Evolutionary conservation across 148 eudicot genomes (phyloP), one percentile per base, ranked within the genome.

Genomic region (Hydrangea macrophylla): DNA sequence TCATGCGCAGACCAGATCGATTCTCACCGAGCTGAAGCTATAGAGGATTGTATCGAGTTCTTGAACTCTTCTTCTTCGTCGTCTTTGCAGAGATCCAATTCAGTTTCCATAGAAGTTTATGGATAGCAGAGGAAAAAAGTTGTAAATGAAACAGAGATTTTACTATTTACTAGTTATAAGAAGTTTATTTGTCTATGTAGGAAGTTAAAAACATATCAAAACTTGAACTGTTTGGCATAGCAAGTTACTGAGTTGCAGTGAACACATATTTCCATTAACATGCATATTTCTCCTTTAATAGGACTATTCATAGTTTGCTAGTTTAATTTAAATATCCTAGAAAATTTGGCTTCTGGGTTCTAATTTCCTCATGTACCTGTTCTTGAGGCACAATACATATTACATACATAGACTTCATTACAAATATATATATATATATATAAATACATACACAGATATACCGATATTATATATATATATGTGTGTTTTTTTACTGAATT

Each of bases 11-110:
- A 80, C 8, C 62, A 79, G 0, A 66, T 78, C 23, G 86, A 85
- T 69, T 80, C 83, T 12, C 84, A 82, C 31, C 73, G 79, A 58
- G 89, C 86, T 11, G 84, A 85, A 75, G 86, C 86, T 26, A 67
- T 85, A 12, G 82, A 78, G 61, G 89, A 82, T 36, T 85, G 86
- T 50, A 85, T 85, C 45, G 82, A 85, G 75, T 85, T 85, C 77
- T 78, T 85, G 64, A 82, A 85, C 30, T 79, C 79, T 67, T 80
- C 87, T 26, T 72, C 58, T 18, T 70, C 60, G 31, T n/a, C n/a
- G 7, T 48, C 53, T 48, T 24, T 78, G 65, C 75, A 60, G 23
- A 59, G 75, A 70, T 73, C 81, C 2, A 69, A 63, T 61, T 73
- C 78, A 7, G 80, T 79, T 59, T 70, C 81, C 39, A 24, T 35